Base-by-base conservation (phyloP, 75 land plant species). In the Chamaecyparis obtusa region DNA sequence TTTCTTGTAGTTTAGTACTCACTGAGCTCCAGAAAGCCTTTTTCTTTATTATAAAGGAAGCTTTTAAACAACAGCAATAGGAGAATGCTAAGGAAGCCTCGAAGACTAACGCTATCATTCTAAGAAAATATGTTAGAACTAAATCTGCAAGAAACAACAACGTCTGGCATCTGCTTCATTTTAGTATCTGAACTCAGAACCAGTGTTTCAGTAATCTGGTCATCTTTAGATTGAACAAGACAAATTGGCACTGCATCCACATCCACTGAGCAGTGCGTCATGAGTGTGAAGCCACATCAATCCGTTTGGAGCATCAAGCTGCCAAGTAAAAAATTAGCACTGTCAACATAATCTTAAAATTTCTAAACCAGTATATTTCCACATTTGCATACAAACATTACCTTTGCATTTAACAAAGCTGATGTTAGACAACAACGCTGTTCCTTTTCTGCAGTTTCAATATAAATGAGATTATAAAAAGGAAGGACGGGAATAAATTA, bases 241-340 rank as follows among this genome's bases (percentile, higher is more conserved):
- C 60, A 83, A 46, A 83, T 83, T 83, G 46, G 83, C 10, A 21
- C 48, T 54, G 39, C 30, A 54, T 64, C 60, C 90, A 77, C 86
- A 89, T 55, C 93, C 97, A 75, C 91, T 88, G 57, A 93, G 88
- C 97, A 94, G 94, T 77, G 96, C 94, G 86, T 96, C 93, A 88
- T 96, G 97, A 39, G 92, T 90, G 85, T 93, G 92, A 85, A 90
- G 37, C 93, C 92, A 92, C n/a, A 75, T 60, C 81, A 90, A 86
- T 33, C 86, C 90, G n/a, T 88, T 88, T 32, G 95, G 86, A 69
- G 79, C 86, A 60, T 84, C 84, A 37, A 55, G 35, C 91, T 95
- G 93, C 87, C 74, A 84, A 87, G 84, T 69, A 17, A 83, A 16
- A 87, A 84, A 30, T 71, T n/a, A n/a, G n/a, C n/a, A n/a, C n/a